A percentile compares a stretch with the other conserved stretches of the same genome.
phyloP scores from a whole-genome alignment of 192 early-diverging fungal species.

The Pecoramyces ruminantium region DNA sequence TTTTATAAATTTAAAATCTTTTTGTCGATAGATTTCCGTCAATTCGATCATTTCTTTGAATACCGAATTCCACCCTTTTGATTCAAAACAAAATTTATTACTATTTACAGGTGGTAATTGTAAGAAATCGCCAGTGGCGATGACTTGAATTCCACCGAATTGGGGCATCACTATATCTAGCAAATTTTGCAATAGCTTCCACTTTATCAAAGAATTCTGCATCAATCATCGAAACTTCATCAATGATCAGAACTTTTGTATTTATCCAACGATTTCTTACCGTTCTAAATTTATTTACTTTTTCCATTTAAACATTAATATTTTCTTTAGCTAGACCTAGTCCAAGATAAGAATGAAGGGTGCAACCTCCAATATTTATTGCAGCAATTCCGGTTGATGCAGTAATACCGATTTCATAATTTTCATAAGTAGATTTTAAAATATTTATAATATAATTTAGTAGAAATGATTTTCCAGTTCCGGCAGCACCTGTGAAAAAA shows the following conservation, averaged over 20 bases:
- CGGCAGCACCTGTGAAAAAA: constrained; percentile 65
- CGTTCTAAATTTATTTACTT: constrained; percentile 16
- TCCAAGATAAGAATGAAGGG: constrained; percentile 53
- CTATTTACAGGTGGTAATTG: constrained; percentile 58
- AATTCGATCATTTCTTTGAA: constrained; percentile 43
- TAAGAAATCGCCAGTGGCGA: constrained; percentile 64
- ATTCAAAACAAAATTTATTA: constrained; percentile 12
- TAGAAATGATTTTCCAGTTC: constrained; percentile 26
- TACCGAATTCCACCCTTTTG: constrained; percentile 28
- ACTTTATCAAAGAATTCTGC: constrained; percentile 54
- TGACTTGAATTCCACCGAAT: constrained; percentile 67
- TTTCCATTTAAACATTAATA: constrained; percentile 4
- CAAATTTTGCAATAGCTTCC: constrained; percentile 37
- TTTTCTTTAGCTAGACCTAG: constrained; percentile 37
- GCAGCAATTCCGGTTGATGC: constrained; percentile 76
- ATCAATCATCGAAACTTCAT: constrained; percentile 72
- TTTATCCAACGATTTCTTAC: constrained; percentile 35
- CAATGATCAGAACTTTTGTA: constrained; percentile 50
- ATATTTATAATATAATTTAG: constrained; percentile 17
- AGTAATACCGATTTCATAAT: background rate
- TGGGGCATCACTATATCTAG: constrained; percentile 19
- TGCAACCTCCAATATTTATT: constrained; percentile 57
- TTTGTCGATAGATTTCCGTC: constrained; percentile 69
- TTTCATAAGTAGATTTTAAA: background rate
- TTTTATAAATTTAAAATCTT: constrained; percentile 56